Conservation (phyloP, 805 yeast species). For the Candida golubevii region DNA sequence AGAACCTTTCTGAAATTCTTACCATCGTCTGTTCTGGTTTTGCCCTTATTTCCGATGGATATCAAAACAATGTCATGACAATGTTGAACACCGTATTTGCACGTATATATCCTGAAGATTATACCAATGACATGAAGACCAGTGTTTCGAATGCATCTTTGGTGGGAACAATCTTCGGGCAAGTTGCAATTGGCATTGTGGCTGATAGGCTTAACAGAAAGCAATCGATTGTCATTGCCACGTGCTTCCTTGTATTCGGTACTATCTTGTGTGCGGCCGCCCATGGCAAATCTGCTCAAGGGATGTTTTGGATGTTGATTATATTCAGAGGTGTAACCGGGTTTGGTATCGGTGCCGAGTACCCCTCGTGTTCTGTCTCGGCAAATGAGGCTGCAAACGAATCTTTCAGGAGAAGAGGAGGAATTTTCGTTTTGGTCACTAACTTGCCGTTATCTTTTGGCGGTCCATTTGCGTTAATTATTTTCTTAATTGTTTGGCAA, state of each 20-base stretch:
- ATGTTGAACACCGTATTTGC: conserved; percentile 60
- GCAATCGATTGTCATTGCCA: conserved; percentile 64
- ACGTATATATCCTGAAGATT: conserved; percentile 36
- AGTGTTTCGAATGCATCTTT: conserved; percentile 65
- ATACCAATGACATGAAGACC: conserved; percentile 48
- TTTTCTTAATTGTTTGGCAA: conserved; percentile 63
- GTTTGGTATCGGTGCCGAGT: conserved; percentile 76
- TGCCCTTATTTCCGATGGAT: conserved; percentile 74
- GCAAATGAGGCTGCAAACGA: conserved; percentile 76
- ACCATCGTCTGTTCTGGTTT: conserved; percentile 65
- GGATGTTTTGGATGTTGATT: conserved; percentile 75
- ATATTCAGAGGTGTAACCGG: conserved; percentile 75
- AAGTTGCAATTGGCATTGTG: conserved; percentile 58
- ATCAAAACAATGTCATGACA: conserved; percentile 71
- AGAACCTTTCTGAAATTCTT: conserved; percentile 26
- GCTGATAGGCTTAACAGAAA: conserved; percentile 68
- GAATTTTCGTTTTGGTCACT: conserved; percentile 60
- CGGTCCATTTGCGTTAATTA: conserved; percentile 68
- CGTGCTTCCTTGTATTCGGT: conserved; percentile 58
- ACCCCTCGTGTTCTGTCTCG: conserved; percentile 63
- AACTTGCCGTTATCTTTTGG: conserved; percentile 73
- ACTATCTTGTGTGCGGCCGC: conserved; percentile 66
- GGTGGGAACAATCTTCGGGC: conserved; percentile 70
- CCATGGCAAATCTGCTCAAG: conserved; percentile 53
- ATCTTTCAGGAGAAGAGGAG: conserved; percentile 58